Evolutionary conservation across 768 basidiomycete species (phyloP).

Genomic region (Russula emetica): DNA sequence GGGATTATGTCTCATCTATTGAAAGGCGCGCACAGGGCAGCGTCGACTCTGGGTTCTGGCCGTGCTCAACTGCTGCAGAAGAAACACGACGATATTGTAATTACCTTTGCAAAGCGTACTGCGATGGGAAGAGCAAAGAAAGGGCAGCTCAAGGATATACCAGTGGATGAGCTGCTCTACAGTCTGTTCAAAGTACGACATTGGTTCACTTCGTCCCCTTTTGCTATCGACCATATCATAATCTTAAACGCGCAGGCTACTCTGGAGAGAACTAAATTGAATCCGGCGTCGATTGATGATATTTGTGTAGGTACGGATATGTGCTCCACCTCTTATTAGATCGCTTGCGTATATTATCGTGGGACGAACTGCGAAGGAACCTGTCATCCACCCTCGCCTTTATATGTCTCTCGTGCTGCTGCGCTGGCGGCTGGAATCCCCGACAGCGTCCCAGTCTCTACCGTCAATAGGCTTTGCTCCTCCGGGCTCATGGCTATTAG

Average conservation of each 20-base stretch:
- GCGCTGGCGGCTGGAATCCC: conserved; percentile 89
- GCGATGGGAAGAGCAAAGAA: conserved; percentile 85
- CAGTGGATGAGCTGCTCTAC: conserved; percentile 82
- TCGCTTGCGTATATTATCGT: not conserved
- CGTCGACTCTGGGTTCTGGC: conserved; percentile 31
- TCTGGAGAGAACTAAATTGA: conserved; percentile 58
- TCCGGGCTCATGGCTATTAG: conserved; percentile 94
- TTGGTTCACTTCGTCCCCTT: not conserved
- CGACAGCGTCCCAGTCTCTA: conserved; percentile 77
- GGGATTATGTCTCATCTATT: not conserved
- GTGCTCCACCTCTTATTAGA: not conserved
- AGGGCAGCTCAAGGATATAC: conserved; percentile 84
- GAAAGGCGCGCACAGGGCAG: conserved; percentile 10
- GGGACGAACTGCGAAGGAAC: conserved; percentile 47
- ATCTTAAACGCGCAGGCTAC: conserved; percentile 49
- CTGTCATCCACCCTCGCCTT: conserved; percentile 77
- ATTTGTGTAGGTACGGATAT: conserved; percentile 68
- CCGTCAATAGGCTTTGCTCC: conserved; percentile 90
- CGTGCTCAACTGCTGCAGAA: conserved; percentile 57
- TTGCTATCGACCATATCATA: not conserved
- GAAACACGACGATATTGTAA: conserved; percentile 80
- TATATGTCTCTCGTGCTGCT: conserved; percentile 80
- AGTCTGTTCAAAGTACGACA: conserved; percentile 69
- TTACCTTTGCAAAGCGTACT: conserved; percentile 87
- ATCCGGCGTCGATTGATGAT: conserved; percentile 71